phyloP scores from a whole-genome alignment of 2,329 filamentous ascomycete genomes.

The Aspergillus aculeatinus region DNA sequence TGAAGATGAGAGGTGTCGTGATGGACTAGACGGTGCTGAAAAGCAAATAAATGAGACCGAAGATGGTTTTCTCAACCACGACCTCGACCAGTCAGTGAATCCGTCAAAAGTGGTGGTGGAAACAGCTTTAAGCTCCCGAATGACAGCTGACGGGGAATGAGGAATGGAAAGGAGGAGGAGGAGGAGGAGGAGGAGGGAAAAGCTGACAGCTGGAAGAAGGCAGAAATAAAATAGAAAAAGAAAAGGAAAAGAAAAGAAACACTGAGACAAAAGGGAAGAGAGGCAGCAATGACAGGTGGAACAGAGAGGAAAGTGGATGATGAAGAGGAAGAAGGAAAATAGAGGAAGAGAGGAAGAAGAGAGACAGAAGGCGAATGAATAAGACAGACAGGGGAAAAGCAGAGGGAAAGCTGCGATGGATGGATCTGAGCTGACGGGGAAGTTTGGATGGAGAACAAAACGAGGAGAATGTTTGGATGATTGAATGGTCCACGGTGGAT shows the following conservation, averaged over 20 bases:
- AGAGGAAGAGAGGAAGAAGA: conserved; percentile 15
- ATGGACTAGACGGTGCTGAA: conserved; percentile 3
- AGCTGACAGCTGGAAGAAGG: not conserved
- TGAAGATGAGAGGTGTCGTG: not conserved
- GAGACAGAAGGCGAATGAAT: conserved; percentile 8
- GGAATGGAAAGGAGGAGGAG: not conserved
- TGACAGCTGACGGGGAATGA: not conserved
- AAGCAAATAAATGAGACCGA: conserved; percentile 8
- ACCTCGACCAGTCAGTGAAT: conserved; percentile 6
- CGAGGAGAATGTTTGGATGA: conserved; percentile 23
- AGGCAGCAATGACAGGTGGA: conserved; percentile 6
- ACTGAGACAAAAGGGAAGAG: conserved; percentile 17
- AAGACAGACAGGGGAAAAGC: conserved; percentile 14
- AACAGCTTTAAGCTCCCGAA: conserved; percentile 1
- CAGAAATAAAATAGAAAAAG: conserved; percentile 1
- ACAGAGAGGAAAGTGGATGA: conserved; percentile 17
- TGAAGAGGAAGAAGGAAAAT: conserved; percentile 16
- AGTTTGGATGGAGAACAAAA: conserved; percentile 20
- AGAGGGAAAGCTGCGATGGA: conserved; percentile 24
- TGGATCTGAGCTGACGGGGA: conserved; percentile 20
- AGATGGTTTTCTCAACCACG: conserved; percentile 9
- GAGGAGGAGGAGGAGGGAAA: not conserved
- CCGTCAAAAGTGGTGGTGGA: conserved; percentile 1
- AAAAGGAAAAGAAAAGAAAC: conserved; percentile 17
- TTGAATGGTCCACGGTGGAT: not conserved